Percentiles rank a stretch among this genome's conserved stretches.
Conservation (phyloP, 352 stramenopile species). For the Globisporangium abappressorium region DNA sequence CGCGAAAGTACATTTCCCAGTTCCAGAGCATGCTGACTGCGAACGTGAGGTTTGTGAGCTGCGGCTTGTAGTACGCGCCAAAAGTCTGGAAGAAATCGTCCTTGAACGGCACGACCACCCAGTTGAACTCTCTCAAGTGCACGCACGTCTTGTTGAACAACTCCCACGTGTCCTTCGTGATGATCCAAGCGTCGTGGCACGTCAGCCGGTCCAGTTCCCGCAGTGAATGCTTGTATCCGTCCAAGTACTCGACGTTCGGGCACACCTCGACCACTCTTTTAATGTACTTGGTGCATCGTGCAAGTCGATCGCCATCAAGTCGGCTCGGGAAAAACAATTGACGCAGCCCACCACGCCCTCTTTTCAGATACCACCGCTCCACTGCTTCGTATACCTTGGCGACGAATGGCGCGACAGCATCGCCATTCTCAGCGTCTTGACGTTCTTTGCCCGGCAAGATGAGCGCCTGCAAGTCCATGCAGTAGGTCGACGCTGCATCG, state of each 20-base stretch:
- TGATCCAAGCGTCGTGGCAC: slow-evolving; percentile 43
- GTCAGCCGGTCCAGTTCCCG: slow-evolving; percentile 35
- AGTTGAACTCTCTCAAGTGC: slow-evolving; percentile 55
- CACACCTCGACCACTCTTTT: slow-evolving; percentile 28
- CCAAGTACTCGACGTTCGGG: slow-evolving; percentile 54
- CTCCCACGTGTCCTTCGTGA: slow-evolving; percentile 28
- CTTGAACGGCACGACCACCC: slow-evolving; percentile 59
- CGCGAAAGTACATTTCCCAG: slow-evolving; percentile 31
- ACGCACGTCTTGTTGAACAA: slow-evolving; percentile 41
- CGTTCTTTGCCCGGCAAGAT: slow-evolving; percentile 35
- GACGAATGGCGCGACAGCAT: slow-evolving; percentile 23
- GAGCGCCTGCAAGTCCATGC: slow-evolving; percentile 31
- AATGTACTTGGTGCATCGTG: slow-evolving; percentile 23
- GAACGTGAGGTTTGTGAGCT: slow-evolving; percentile 30
- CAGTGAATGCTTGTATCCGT: slow-evolving; percentile 53
- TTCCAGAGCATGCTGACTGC: slow-evolving; percentile 42
- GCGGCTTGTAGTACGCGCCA: slow-evolving; percentile 32
- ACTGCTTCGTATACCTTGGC: slow-evolving; percentile 27
- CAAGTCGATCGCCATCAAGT: slow-evolving; percentile 18
- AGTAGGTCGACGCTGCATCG: slow-evolving; percentile 28
- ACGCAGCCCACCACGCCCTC: slow-evolving; percentile 30
- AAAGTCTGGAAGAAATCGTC: slow-evolving; percentile 44
- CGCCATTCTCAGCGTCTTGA: slow-evolving; percentile 18
- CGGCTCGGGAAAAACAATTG: slow-evolving; percentile 25
- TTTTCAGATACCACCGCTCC: slow-evolving; percentile 29